Evolutionary conservation across 108 stramenopile genomes (phyloP).

Genomic region (Poteriospumella lacustris): DNA sequence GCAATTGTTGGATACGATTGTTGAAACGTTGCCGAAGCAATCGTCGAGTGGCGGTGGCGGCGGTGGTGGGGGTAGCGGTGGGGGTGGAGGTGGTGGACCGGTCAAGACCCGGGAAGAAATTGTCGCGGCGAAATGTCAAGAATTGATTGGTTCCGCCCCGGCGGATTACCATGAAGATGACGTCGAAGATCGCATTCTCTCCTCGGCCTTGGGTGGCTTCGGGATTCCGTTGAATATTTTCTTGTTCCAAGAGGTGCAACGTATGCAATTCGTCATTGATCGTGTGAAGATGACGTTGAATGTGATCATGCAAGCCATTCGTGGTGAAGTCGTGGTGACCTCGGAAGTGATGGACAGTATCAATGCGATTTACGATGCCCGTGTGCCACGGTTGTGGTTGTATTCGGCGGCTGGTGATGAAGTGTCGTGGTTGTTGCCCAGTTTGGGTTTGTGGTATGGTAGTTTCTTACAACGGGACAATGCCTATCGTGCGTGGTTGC

Average conservation of each 20-base stretch:
- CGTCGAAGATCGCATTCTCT: slow-evolving; percentile 32
- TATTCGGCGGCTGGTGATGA: slow-evolving; percentile 41
- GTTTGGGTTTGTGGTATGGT: slow-evolving; percentile 35
- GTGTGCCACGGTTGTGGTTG: slow-evolving; percentile 42
- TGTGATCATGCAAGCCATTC: slow-evolving; percentile 36
- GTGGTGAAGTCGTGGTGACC: slow-evolving; percentile 51
- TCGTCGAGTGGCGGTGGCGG: neutral
- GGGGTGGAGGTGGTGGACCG: neutral
- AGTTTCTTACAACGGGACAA: slow-evolving; percentile 33
- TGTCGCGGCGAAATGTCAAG: slow-evolving; percentile 36
- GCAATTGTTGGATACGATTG: slow-evolving; percentile 36
- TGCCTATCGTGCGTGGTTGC: slow-evolving; percentile 38
- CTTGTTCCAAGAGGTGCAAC: slow-evolving; percentile 50
- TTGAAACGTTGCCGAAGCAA: slow-evolving; percentile 49
- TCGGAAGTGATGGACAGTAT: slow-evolving; percentile 31
- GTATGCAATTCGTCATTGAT: slow-evolving; percentile 29
- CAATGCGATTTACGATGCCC: slow-evolving; percentile 33
- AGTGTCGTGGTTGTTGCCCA: slow-evolving; percentile 40
- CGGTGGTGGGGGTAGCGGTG: no score
- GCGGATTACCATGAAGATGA: slow-evolving; percentile 37
- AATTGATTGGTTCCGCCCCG: slow-evolving; percentile 35
- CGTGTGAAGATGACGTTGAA: slow-evolving; percentile 21
- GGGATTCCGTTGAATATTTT: slow-evolving; percentile 45
- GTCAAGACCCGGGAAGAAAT: slow-evolving; percentile 33
- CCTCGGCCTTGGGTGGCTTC: slow-evolving; percentile 37